phyloP scores from a whole-genome alignment of 306 rosid species.

The Quillaja saponaria region DNA sequence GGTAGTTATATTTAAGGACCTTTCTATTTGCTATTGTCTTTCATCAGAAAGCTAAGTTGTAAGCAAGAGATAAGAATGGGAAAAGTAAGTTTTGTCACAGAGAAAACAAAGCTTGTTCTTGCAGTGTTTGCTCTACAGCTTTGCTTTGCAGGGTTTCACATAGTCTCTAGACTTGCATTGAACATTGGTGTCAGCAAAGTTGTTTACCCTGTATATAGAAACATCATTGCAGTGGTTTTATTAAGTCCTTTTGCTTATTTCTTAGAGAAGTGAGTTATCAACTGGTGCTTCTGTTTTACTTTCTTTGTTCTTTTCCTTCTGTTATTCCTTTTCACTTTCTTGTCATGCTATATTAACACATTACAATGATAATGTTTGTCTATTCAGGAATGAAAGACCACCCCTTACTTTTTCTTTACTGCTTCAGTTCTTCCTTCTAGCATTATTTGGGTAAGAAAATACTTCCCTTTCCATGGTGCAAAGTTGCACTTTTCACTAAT shows the following conservation, averaged over 20 bases:
- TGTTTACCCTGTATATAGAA: constrained; percentile 66
- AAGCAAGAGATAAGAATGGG: constrained; percentile 10
- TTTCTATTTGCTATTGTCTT: constrained; percentile 2
- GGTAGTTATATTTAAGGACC: constrained; percentile 18
- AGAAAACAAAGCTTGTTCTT: constrained; percentile 57
- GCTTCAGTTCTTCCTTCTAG: constrained; percentile 68
- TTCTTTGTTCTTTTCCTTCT: constrained; percentile 7
- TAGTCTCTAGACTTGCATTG: constrained; percentile 71
- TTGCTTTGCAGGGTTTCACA: constrained; percentile 76
- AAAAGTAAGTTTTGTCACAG: constrained; percentile 43
- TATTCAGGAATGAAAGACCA: constrained; percentile 64
- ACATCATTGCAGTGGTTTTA: constrained; percentile 58
- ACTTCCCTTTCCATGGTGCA: constrained; percentile 14
- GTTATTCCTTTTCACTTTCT: constrained; percentile 15
- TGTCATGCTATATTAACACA: constrained; percentile 10
- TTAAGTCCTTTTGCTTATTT: constrained; percentile 62
- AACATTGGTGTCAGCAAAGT: constrained; percentile 76
- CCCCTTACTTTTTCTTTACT: constrained; percentile 59
- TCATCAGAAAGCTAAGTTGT: constrained; percentile 20
- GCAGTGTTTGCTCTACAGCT: constrained; percentile 58
- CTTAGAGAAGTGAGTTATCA: constrained; percentile 59
- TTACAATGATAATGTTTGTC: constrained; percentile 3
- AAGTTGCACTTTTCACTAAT: not conserved
- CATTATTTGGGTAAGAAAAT: constrained; percentile 62
- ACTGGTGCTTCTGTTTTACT: not conserved